Evolutionary conservation across 345 rosid species (phyloP).

Genomic region (Citrus medica): DNA sequence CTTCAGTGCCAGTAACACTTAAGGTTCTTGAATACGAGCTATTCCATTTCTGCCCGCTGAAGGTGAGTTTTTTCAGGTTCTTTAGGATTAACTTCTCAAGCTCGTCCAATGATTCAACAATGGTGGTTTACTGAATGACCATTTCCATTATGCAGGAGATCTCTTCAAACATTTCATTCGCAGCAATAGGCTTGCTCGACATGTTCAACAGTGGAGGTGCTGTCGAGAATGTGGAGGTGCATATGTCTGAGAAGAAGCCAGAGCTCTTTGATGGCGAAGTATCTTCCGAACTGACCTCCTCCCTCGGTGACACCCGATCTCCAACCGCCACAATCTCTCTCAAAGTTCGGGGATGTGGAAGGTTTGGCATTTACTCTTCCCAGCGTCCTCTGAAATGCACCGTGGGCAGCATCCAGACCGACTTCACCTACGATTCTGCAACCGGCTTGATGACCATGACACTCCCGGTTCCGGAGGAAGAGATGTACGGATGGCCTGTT

Average conservation of each 20-base stretch:
- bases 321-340: constrained; percentile 50
- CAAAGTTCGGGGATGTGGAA: constrained; percentile 71
- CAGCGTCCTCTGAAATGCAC: constrained; percentile 65
- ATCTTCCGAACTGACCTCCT: constrained; percentile 34
- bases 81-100: background rate
- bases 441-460: constrained; percentile 56
- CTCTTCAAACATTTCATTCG: constrained; percentile 56
- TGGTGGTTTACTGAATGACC: constrained; percentile 7
- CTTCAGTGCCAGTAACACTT: constrained; percentile 78
- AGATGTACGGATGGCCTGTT: constrained; percentile 83
- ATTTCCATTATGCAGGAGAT: constrained; percentile 46
- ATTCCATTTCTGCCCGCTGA: constrained; percentile 78
- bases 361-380: constrained; percentile 71
- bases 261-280: constrained; percentile 55
- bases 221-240: constrained; percentile 51
- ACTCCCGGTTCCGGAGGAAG: constrained; percentile 60
- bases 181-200: constrained; percentile 81
- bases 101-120: background rate
- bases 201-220: constrained; percentile 92
- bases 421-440: constrained; percentile 47
- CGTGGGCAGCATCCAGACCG: constrained; percentile 46
- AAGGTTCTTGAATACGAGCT: constrained; percentile 83
- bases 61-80: constrained; percentile 37
- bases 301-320: constrained; percentile 42
- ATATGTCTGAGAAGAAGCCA: constrained; percentile 25